Base-by-base conservation (phyloP, 2,329 filamentous ascomycete genomes). In the Aspergillus neotritici region DNA sequence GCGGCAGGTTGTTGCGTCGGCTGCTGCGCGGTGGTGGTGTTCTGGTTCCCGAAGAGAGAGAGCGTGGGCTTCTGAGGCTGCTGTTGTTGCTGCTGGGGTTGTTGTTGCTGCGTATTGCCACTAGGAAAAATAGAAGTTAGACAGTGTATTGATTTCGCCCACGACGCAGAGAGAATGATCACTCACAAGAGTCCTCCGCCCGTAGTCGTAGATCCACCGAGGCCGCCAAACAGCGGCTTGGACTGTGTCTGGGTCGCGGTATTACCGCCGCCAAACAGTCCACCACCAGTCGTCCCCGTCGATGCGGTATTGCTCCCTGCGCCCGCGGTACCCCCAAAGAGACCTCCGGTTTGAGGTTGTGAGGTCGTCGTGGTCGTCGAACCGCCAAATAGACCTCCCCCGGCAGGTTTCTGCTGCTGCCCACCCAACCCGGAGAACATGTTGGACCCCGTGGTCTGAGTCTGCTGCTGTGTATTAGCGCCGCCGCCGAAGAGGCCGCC, bases 51-150 rank as follows among this genome's bases (percentile, higher is more conserved):
- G 42, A 70, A 70, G 34, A 66, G 57, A 41, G 54, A 66, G 15
- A 70, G 53, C 1, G 65, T 65, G 17, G 67, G 67, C 16, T 72
- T 74, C 53, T 78, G 76, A 51, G 78, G 75, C 39, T 74, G 70
- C 41, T 60, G 55, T 43, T 62, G 62, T 37, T 66, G 62, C 38
- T 57, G 60, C n/a, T 56, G 57, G 16, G 56, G 60, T 39, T 57
- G 60, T 28, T 54, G 52, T 32, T 47, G 56, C 42, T 40, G 56
- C 34, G 62, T 56, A 30, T 46, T 48, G 31, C 47, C 50, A 29
- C 57, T 54, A 16, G 61, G 57, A 34, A 48, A 34, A 32, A 37
- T 38, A 10, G 16, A 5, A 32, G 16, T 37, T 40, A 36, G 31
- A 10, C 30, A 13, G 31, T 14, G 37, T n/a, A 32, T 21, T 37